Conservation (phyloP, 1,284 basidiomycete genomes). For the Hemileia vastatrix region DNA sequence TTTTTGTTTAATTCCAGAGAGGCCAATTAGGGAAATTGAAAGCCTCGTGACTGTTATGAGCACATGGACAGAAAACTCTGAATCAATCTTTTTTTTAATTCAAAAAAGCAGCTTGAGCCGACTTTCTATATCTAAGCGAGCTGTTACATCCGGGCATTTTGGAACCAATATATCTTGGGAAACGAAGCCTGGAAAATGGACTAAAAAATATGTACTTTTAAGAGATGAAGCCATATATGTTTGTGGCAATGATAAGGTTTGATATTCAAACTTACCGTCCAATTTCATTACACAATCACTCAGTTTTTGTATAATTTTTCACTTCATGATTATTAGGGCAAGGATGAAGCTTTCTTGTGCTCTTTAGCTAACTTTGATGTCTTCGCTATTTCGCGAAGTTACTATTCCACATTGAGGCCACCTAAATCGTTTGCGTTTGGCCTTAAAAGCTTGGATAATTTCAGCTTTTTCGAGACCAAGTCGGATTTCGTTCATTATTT, state of each 20-base stretch:
- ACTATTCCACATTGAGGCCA: constrained; percentile 1
- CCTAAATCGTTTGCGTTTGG: constrained; percentile 18
- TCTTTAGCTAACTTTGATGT: constrained; percentile 20
- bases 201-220: constrained; percentile 16
- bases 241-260: constrained; percentile 19
- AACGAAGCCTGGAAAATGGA: constrained; percentile 18
- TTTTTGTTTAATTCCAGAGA: constrained; percentile 2
- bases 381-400: constrained; percentile 14
- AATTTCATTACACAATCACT: too few relatives aligned
- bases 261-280: too few relatives aligned
- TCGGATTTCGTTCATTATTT: constrained; percentile 20
- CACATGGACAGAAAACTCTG: constrained; percentile 16
- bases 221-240: constrained; percentile 14
- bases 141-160: constrained; percentile 9
- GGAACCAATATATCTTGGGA: constrained; percentile 12
- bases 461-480: constrained; percentile 21
- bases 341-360: constrained; percentile 21
- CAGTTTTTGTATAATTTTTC: too few relatives aligned
- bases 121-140: constrained; percentile 7
- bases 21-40: constrained; percentile 19
- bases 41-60: constrained; percentile 1
- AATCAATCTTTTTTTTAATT: constrained; percentile 15
- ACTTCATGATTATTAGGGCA: constrained; percentile 1
- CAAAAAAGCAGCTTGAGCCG: constrained; percentile 15
- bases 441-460: constrained; percentile 18